These are phyloP conservation scores for Fraxinus ornus DNA, from an alignment of 305 asterid genomes.

Conservation along the genomic window DNA sequence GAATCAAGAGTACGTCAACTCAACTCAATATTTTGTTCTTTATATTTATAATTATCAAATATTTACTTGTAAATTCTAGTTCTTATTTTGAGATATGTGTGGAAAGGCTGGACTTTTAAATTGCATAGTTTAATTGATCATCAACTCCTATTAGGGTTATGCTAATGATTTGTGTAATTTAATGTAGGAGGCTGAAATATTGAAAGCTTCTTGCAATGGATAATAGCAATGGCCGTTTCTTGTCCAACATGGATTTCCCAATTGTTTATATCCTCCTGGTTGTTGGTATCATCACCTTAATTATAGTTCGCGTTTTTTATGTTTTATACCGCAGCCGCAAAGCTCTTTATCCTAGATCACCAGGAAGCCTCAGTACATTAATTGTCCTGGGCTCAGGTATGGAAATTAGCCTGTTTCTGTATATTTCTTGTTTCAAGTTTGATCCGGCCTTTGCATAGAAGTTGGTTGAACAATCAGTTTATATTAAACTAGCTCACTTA, in stretches of 20 bases:
- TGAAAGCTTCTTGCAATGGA: conserved; percentile 31
- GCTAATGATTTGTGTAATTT: not conserved
- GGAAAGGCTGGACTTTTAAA: not conserved
- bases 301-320: conserved; percentile 47
- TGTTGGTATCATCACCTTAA: conserved; percentile 40
- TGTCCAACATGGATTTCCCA: conserved; percentile 25
- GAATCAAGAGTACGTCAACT: not conserved
- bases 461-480: not conserved
- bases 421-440: not conserved
- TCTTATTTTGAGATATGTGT: not conserved
- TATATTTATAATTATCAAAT: not conserved
- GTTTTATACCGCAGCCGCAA: conserved; percentile 48
- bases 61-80: not conserved
- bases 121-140: not conserved
- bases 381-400: conserved; percentile 86
- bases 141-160: not conserved
- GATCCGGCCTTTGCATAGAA: not conserved
- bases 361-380: conserved; percentile 52
- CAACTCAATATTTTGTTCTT: not conserved
- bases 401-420: not conserved
- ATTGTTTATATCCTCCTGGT: conserved; percentile 23
- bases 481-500: not conserved
- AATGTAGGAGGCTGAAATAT: conserved; percentile 14
- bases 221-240: conserved; percentile 15
- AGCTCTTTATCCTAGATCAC: conserved; percentile 27